Base-by-base conservation (phyloP, 1,284 basidiomycete species). In the Ustilago lituana region DNA sequence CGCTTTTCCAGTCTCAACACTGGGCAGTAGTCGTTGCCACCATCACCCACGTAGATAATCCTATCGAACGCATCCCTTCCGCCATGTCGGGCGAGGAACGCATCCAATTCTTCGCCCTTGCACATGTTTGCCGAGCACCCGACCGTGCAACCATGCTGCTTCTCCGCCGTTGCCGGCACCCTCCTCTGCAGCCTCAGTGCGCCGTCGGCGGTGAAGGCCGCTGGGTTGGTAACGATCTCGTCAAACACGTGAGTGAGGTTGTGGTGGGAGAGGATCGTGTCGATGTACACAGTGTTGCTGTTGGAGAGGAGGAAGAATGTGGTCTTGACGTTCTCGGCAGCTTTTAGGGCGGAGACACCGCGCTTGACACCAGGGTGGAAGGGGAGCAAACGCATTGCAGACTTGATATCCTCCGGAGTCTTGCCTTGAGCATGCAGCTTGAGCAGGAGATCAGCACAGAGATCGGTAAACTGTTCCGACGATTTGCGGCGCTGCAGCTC, bases 91-190 rank as follows among this genome's bases (percentile, higher is more conserved):
- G 84, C 84, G 38, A 95, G 85, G 85, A 91, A 97, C 0, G 89
- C 88, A 5, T 90, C 87, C 26, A 98, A 86, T 82, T 98, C 95
- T 73, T 91, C 89, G 36, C 95, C 95, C 86, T 98, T 98, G 86
- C 95, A 98, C 94, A 98, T 97, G 85, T 98, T 98, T 10, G 91
- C 87, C 57, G 89, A 89, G 85, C 95, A 98, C 14, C 95, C 95
- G 50, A 97, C 86, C 48, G 85, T 86, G 84, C 95, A 98, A 2
- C 78, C 82, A 83, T 98, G 96, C 76, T 94, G 94, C 0, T 57
- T 89, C 15, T 57, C 56, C 2, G 55, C 68, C 36, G 85, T 81
- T 14, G 91, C 90, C 50, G 90, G 89, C 35, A 98, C 85, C 39
- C 90, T 87, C 20, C 94, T 87, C 24, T 87, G 86, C 51, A 98